Evolutionary conservation across 2,329 filamentous ascomycete genomes (phyloP), one percentile per base, ranked within the genome.

Genomic region (Sphaerulina populicola): DNA sequence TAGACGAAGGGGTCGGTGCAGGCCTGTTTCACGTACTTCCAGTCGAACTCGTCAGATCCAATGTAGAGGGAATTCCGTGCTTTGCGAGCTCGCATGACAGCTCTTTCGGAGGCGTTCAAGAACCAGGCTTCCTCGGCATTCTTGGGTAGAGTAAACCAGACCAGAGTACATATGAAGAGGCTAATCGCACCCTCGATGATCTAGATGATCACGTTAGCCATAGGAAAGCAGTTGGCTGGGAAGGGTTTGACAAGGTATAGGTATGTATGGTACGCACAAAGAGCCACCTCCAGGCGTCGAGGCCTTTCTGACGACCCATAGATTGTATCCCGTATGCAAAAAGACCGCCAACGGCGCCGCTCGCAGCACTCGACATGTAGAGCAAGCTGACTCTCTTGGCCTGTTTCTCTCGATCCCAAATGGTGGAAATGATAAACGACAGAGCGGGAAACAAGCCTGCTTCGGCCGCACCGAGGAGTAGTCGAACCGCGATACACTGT

Each of bases 1-100:
- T 63, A 68, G 18, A 68, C 55, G 41, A 64, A 64, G 4, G 62
- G 60, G 37, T 69, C 66, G 7, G 55, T 62, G 15, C 66, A 49
- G n/a, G 63, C 66, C 46, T 66, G 56, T 37, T 56, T 59, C 5
- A 64, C 59, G 43, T 59, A 65, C n/a, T 61, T 59, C 61, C 60
- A 57, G 35, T 61, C 59, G 31, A 67, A 63, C 30, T 62, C 57
- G 23, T 65, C 61, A 21, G 61, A 57, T 38, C 68, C 68, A 53
- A 57, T 55, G 44, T 65, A 64, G 2, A 57, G 36, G 9, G 49
- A 30, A 49, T 69, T 65, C 42, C 66, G 61, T 23, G 60, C 52
- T 33, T 64, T 65, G 35, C 58, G 55, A 21, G 53, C 57, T 33
- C 49, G 44, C 63, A 67, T 66, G 21, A 60, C 40, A 18, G 47